Conservation (phyloP, 768 basidiomycete genomes). For the Glaciozyma martinii region DNA sequence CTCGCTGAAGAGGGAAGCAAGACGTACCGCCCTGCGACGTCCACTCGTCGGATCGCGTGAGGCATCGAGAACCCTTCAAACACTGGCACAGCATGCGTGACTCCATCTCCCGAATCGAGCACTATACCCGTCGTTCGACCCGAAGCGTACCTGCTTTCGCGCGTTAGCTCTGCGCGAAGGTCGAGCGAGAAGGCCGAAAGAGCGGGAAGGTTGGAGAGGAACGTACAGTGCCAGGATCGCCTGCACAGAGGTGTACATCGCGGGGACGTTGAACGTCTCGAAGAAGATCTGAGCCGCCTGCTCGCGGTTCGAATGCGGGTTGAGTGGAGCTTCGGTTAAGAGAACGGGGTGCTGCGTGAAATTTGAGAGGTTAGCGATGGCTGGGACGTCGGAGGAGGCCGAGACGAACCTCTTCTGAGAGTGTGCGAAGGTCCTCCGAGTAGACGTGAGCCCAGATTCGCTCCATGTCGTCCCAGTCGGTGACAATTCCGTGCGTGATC, state of each 20-base stretch:
- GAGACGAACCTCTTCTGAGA: constrained; percentile 81
- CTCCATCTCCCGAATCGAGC: constrained; percentile 95
- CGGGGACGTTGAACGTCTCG: constrained; percentile 99
- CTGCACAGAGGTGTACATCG: constrained; percentile 91
- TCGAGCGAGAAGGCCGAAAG: background rate
- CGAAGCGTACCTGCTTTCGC: constrained; percentile 92
- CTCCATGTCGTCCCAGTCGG: constrained; percentile 99
- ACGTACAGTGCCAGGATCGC: constrained; percentile 89
- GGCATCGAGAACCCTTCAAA: constrained; percentile 99
- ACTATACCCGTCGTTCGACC: constrained; percentile 99
- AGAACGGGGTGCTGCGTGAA: constrained; percentile 78
- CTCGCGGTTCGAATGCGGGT: constrained; percentile 92
- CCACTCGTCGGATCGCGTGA: constrained; percentile 90
- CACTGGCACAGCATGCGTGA: constrained; percentile 96
- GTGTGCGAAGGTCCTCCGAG: constrained; percentile 83
- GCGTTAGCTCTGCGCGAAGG: no score
- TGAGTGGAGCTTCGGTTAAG: constrained; percentile 92
- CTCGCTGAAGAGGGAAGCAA: background rate
- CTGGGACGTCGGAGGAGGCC: background rate
- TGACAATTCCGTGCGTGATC: constrained; percentile 98
- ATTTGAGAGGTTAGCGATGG: background rate
- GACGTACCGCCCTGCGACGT: constrained; percentile 70
- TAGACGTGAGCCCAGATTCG: constrained; percentile 99
- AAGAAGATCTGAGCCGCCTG: constrained; percentile 98
- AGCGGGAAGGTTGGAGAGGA: background rate